Conservation (phyloP, 1,284 basidiomycete species). For the Mycocalia duriaeana region DNA sequence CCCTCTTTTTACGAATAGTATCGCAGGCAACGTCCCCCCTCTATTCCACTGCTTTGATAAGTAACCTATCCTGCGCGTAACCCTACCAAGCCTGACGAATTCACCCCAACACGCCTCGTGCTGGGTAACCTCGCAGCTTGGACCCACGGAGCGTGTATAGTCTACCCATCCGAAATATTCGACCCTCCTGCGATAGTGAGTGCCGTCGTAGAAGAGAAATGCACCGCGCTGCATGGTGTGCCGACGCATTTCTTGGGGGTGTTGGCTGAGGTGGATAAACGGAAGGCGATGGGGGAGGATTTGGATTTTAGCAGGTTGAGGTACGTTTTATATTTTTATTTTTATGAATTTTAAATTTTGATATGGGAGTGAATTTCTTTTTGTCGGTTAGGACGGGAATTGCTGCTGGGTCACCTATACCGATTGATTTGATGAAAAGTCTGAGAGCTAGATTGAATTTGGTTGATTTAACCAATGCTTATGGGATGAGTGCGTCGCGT, state of each 20-base stretch:
- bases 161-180: slow-evolving; percentile 70
- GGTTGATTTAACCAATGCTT: slow-evolving; percentile 68
- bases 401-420: slow-evolving; percentile 74
- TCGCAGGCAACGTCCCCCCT: slow-evolving; percentile 70
- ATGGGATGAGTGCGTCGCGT: slow-evolving; percentile 71
- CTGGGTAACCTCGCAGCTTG: slow-evolving; percentile 80
- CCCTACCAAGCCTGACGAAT: slow-evolving; percentile 3
- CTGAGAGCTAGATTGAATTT: slow-evolving; percentile 66
- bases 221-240: slow-evolving; percentile 79
- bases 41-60: slow-evolving; percentile 86
- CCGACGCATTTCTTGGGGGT: slow-evolving; percentile 82
- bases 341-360: no score
- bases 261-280: slow-evolving; percentile 57
- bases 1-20: slow-evolving; percentile 1
- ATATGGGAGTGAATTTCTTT: no score
- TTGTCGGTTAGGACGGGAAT: slow-evolving; percentile 62
- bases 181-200: slow-evolving; percentile 63
- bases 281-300: slow-evolving; percentile 39
- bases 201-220: slow-evolving; percentile 59
- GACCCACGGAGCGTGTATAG: slow-evolving; percentile 68
- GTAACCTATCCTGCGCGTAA: slow-evolving; percentile 26
- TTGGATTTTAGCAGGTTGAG: slow-evolving; percentile 49
- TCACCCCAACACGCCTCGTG: slow-evolving; percentile 54
- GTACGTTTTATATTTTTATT: slow-evolving; percentile 40
- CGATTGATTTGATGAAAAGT: slow-evolving; percentile 73